A percentile compares a stretch with the other conserved stretches of the same genome.
phyloP scores from a whole-genome alignment of 495 filamentous ascomycete species.

The Penicillium paradoxum region DNA sequence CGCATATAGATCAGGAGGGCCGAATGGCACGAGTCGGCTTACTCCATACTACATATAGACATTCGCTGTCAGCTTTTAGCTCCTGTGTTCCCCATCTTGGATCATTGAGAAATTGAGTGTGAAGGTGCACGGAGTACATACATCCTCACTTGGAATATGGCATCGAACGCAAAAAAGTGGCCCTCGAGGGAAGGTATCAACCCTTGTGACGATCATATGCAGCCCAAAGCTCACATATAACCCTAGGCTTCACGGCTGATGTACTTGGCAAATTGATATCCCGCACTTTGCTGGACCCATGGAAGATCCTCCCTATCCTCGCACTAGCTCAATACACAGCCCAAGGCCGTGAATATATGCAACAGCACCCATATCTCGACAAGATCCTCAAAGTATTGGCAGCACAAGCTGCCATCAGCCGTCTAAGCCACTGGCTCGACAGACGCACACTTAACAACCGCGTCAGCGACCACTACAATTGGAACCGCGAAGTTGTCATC shows the following conservation, averaged over 20 bases:
- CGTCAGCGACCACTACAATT: constrained; percentile 57
- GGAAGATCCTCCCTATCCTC: constrained; percentile 51
- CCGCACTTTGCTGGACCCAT: constrained; percentile 55
- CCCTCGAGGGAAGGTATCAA: constrained; percentile 31
- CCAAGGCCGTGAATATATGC: constrained; percentile 47
- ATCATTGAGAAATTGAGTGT: too few species aligned
- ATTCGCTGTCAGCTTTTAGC: not conserved
- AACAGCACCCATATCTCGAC: constrained; percentile 38
- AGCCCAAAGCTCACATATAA: not conserved
- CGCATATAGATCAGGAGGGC: constrained; percentile 14
- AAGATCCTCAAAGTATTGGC: constrained; percentile 23
- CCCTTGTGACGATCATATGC: not conserved
- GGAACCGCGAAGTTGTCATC: constrained; percentile 63
- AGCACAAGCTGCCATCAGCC: constrained; percentile 43
- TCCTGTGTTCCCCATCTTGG: not conserved
- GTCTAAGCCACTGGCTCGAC: constrained; percentile 48
- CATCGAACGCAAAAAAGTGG: constrained; percentile 21
- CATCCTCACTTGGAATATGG: constrained; percentile 11
- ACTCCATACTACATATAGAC: not conserved
- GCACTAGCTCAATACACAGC: constrained; percentile 55
- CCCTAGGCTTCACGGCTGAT: constrained; percentile 57
- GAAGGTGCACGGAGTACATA: too few species aligned
- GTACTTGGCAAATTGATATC: constrained; percentile 50
- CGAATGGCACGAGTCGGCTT: constrained; percentile 2
- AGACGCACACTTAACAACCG: constrained; percentile 56